Evolutionary conservation across 305 asterid species (phyloP).

Genomic region (Salvia sclarea): DNA sequence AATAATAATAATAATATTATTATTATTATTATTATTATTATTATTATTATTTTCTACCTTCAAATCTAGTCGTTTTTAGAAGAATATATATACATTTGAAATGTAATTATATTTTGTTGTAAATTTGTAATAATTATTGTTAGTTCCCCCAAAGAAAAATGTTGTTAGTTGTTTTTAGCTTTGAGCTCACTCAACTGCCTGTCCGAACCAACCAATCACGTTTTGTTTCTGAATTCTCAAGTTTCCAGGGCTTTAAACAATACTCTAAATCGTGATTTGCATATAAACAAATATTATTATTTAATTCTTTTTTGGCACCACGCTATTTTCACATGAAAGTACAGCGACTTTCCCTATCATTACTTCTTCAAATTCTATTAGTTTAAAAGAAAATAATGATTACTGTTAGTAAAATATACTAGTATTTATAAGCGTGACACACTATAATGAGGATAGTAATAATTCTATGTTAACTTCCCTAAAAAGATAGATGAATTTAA

Average conservation of each 20-base stretch:
- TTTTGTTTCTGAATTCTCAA: constrained; percentile 43
- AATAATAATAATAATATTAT: no score
- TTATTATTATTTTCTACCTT: no score
- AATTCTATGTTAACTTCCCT: background rate
- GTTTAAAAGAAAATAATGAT: background rate
- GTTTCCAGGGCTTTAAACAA: constrained; percentile 34
- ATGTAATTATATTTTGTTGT: no score
- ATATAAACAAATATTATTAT: background rate
- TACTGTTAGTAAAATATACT: background rate
- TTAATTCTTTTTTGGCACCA: background rate
- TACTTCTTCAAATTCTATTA: background rate
- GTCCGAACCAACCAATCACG: constrained; percentile 44
- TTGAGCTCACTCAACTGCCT: constrained; percentile 45
- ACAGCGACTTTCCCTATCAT: constrained; percentile 21
- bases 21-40: no score
- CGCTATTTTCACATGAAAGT: constrained; percentile 30
- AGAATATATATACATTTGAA: no score
- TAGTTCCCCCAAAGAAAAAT: no score
- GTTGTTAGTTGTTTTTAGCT: constrained; percentile 34
- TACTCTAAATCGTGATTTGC: background rate
- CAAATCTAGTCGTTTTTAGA: no score
- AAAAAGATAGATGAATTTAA: background rate
- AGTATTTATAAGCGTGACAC: background rate
- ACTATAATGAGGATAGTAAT: background rate
- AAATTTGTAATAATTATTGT: constrained; percentile 24